A percentile compares a stretch with the other conserved stretches of the same genome.
Conservation (phyloP, 1,139 yeast genomes). For the Ogataea hybrid region DNA sequence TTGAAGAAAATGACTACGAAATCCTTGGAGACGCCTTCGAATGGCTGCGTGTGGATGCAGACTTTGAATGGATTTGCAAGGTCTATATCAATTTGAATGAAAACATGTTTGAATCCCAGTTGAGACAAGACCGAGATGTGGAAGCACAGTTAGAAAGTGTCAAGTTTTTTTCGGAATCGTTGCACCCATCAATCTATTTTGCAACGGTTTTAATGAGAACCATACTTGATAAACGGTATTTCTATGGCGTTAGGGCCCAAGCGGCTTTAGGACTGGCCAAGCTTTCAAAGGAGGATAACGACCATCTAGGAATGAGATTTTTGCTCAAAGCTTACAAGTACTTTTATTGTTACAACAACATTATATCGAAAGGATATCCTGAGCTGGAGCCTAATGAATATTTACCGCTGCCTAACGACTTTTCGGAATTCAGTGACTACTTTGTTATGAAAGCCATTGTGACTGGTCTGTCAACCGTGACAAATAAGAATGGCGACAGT, state of each 20-base stretch:
- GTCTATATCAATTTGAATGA: conserved; percentile 86
- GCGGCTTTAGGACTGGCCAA: conserved; percentile 80
- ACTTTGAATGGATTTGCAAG: conserved; percentile 93
- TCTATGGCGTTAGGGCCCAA: conserved; percentile 82
- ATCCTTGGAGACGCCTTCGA: conserved; percentile 87
- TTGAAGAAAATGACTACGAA: conserved; percentile 56
- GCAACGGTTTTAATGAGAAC: conserved; percentile 82
- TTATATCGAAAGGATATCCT: conserved; percentile 21
- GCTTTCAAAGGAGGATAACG: conserved; percentile 59
- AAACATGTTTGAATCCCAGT: conserved; percentile 90
- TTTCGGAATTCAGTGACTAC: conserved; percentile 63
- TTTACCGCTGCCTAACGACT: conserved; percentile 79
- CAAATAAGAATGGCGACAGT: conserved; percentile 58
- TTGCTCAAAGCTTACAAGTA: conserved; percentile 67
- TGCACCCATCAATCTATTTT: conserved; percentile 58
- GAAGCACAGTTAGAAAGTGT: conserved; percentile 93
- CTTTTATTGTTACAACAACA: conserved; percentile 60
- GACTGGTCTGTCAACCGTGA: conserved; percentile 54
- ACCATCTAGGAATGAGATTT: conserved; percentile 71
- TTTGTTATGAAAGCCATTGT: conserved; percentile 73
- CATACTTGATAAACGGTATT: conserved; percentile 79
- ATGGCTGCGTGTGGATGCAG: conserved; percentile 97
- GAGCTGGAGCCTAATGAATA: conserved; percentile 36
- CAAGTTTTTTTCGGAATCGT: conserved; percentile 56
- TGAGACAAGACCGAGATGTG: conserved; percentile 93